Conservation (phyloP, 1,284 basidiomycete species). For the Pholiota adiposa region DNA sequence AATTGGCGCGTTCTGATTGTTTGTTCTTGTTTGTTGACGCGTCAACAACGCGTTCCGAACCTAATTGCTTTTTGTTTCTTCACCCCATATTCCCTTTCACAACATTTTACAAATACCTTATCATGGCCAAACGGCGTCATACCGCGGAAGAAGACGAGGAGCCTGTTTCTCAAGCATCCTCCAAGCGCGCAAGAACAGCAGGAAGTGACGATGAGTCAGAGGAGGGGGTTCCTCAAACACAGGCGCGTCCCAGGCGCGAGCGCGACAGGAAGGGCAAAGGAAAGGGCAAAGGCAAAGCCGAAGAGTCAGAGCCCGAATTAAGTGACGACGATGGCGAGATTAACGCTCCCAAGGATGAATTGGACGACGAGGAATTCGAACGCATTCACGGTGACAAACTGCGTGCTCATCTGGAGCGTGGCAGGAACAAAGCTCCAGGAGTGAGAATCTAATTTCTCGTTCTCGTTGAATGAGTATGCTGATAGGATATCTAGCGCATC, state of each 20-base stretch:
- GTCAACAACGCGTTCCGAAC: slow-evolving; percentile 14
- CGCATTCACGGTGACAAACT: slow-evolving; percentile 59
- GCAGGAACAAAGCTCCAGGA: slow-evolving; percentile 57
- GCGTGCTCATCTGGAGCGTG: slow-evolving; percentile 55
- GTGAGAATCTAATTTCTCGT: slow-evolving; percentile 45
- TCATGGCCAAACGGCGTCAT: slow-evolving; percentile 25
- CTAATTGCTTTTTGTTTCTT: not conserved
- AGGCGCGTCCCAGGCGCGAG: slow-evolving; percentile 18
- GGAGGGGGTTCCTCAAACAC: slow-evolving; percentile 17
- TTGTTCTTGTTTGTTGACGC: slow-evolving; percentile 16
- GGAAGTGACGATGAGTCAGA: slow-evolving; percentile 37
- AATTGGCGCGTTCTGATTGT: not conserved
- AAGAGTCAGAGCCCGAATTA: slow-evolving; percentile 37
- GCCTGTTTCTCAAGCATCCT: slow-evolving; percentile 29
- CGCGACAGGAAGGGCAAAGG: slow-evolving; percentile 29
- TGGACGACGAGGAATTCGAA: slow-evolving; percentile 64
- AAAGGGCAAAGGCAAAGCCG: slow-evolving; percentile 38
- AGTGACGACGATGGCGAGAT: slow-evolving; percentile 33
- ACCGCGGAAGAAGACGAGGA: slow-evolving; percentile 34
- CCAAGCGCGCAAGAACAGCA: slow-evolving; percentile 49
- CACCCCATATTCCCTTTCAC: not conserved
- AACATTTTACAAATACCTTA: not conserved
- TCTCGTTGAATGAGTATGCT: not conserved
- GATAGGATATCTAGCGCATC: slow-evolving; percentile 52
- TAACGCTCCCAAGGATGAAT: slow-evolving; percentile 42